Evolutionary conservation across 805 yeast genomes (phyloP), one percentile per base, ranked within the genome.

Genomic region (Teunomyces barrocoloradensis): DNA sequence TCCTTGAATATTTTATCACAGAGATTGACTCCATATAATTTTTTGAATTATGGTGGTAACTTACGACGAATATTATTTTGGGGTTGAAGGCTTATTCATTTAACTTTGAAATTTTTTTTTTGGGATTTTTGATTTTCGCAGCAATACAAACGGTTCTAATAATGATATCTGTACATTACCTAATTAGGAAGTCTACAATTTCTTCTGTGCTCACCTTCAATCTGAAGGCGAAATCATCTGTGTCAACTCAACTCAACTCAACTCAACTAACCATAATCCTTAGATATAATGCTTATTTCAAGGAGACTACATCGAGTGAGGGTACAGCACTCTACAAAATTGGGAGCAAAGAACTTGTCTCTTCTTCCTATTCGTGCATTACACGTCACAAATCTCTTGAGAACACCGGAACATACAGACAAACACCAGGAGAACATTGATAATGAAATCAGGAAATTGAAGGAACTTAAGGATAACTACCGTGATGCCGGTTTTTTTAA

Each of bases 401-500:
- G 28, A 6, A 27, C 35, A 17, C 32, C 35, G 11, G 29, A 42
- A 13, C 23, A 48, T 27, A 27, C 36, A 29, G 27, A 35, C n/a
- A 42, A 41, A 11, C 28, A 27, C 12, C 38, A 44, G 15, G 48
- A 48, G 13, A 25, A 50, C 49, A 42, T 59, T 23, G 54, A 58
- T 23, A 45, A 48, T 7, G 68, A 63, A 50, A 48, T 61, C 36
- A 53, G 47, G 40, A 58, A 57, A 44, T 51, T 63, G 35, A 57
- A 59, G 42, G 52, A 60, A 34, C 52, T 65, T 12, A 61, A 56
- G 41, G 61, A 60, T 11, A 48, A 44, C 21, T 58, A 54, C 48
- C 50, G 51, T 33, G 43, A 52, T 5, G 64, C 68, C 6, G 59
- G 61, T 5, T 53, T 64, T 41, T 47, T 65, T 37, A 65, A 63